A percentile compares a stretch with the other conserved stretches of the same genome.
phyloP scores from a whole-genome alignment of 495 filamentous ascomycete genomes.

The Aspergillus conjunctus region DNA sequence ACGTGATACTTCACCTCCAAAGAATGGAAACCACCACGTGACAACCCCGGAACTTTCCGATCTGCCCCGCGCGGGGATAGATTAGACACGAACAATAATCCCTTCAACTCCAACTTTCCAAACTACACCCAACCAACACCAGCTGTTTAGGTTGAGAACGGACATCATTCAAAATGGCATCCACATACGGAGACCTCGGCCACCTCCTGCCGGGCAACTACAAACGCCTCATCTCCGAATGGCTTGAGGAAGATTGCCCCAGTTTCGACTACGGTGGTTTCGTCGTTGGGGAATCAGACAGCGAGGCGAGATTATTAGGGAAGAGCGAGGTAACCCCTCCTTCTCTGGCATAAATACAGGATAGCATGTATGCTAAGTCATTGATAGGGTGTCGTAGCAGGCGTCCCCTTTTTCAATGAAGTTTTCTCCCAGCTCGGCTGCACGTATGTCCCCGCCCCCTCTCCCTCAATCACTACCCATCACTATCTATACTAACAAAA shows the following conservation, averaged over 20 bases:
- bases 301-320: slow-evolving; percentile 82
- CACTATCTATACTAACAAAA: background rate
- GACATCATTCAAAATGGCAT: slow-evolving; percentile 45
- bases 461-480: slow-evolving; percentile 2
- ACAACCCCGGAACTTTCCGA: slow-evolving; percentile 19
- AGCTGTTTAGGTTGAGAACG: no score
- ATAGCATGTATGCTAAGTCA: background rate
- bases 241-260: slow-evolving; percentile 94
- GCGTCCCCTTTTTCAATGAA: slow-evolving; percentile 93
- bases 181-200: slow-evolving; percentile 71
- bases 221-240: slow-evolving; percentile 75
- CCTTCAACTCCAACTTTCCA: background rate
- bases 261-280: slow-evolving; percentile 97
- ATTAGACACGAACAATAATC: background rate
- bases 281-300: slow-evolving; percentile 79
- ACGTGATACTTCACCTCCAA: no score
- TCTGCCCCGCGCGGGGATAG: slow-evolving; percentile 13
- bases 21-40: slow-evolving; percentile 9
- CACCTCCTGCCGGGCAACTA: slow-evolving; percentile 84
- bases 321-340: slow-evolving; percentile 64
- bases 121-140: slow-evolving; percentile 11
- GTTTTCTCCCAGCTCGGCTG: slow-evolving; percentile 89
- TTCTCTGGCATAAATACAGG: background rate
- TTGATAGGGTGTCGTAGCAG: slow-evolving; percentile 75
- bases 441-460: slow-evolving; percentile 49